phyloP scores from a whole-genome alignment of 306 rosid genomes.

The Trifolium subterraneum region DNA sequence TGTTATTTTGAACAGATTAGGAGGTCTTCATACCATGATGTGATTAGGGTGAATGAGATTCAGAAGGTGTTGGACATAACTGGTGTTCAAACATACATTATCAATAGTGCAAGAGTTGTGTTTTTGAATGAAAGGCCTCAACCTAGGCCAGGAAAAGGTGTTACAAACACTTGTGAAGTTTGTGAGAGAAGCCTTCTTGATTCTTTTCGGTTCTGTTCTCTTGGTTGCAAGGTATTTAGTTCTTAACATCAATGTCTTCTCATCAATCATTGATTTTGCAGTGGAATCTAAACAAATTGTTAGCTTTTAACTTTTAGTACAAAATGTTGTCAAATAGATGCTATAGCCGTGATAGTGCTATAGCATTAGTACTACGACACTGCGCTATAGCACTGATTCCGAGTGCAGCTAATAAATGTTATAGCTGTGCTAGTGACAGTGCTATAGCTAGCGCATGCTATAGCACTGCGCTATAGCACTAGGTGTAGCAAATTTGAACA shows the following conservation, averaged over 20 bases:
- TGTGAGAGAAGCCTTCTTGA: conserved; percentile 98
- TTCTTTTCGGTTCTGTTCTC: conserved; percentile 92
- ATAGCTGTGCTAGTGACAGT: no score
- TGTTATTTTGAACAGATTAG: conserved; percentile 63
- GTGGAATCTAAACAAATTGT: not conserved
- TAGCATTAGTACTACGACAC: not conserved
- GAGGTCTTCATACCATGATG: conserved; percentile 97
- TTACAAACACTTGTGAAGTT: conserved; percentile 97
- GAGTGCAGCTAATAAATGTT: not conserved
- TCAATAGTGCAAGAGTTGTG: conserved; percentile 96
- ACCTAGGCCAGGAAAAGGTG: conserved; percentile 99
- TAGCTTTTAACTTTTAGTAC: not conserved
- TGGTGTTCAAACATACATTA: conserved; percentile 96
- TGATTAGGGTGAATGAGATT: conserved; percentile 89
- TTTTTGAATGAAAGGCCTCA: conserved; percentile 97
- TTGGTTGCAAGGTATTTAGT: conserved; percentile 89
- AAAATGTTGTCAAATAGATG: not conserved
- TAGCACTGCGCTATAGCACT: no score
- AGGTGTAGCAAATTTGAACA: not conserved
- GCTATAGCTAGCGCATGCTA: not conserved
- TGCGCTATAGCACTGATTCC: not conserved
- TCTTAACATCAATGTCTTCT: conserved; percentile 11
- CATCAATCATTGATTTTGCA: not conserved
- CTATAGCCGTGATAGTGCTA: no score
- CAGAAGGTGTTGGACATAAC: conserved; percentile 91